Base-by-base conservation (phyloP, 768 basidiomycete genomes). In the Russula earlei region DNA sequence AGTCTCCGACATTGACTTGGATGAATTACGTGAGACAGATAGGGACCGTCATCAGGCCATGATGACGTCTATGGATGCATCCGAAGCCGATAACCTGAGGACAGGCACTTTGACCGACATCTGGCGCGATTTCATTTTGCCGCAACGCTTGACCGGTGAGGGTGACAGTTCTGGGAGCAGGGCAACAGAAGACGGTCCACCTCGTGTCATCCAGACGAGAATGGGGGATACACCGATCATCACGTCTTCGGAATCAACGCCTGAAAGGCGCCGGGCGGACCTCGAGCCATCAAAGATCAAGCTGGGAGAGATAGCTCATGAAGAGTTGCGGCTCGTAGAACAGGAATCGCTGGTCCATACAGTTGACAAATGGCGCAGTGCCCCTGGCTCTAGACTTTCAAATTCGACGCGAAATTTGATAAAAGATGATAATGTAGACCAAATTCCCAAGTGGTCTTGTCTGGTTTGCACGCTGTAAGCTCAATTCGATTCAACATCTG, bases 21-120 rank as follows among this genome's bases (percentile, higher is more conserved):
- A 64, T 33, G 48, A 49, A 20, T 25, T 62, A 5, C 48, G 29
- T 8, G 76, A 77, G 58, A 77, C 75, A 4, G 75, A 77, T 55
- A 50, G 62, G 38, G 75, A 76, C 52, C 76, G 85, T 49, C 79
- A 80, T 54, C 70, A 75, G 56, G 67, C 75, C 0, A 69, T 87
- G 59, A 66, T 80, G 33, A 74, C 74, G 33, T 75, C 78, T 11
- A 71, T 77, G 49, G 67, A 73, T 51, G 67, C 72, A 37, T 67
- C 68, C 17, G 77, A 78, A 52, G 62, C 79, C 17, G 68, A 75
- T 20, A 68, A 67, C 5, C 66, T 83, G 37, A 77, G 70, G 54
- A 61, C 55, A 34, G 64, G 69, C 36, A 66, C 71, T 6, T 75
- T 73, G 71, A 69, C 72, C 53, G 71, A 74, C 51, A 79, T 78